Conservation (phyloP, 371 early-diverging fungal species). For the Synchytrium microbalum region DNA sequence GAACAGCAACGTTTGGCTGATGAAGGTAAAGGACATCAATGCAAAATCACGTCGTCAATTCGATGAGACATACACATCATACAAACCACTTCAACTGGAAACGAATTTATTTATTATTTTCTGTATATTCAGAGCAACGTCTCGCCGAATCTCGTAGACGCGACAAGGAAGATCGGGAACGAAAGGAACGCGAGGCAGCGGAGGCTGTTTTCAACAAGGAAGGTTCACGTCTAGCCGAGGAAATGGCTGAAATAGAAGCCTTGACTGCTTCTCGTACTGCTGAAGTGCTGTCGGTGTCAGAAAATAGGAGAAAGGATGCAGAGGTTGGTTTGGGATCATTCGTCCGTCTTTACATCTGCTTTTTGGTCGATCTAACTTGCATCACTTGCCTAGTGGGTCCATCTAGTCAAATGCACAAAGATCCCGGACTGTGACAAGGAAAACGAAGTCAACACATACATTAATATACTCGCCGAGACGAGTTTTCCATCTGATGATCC, state of each 20-base stretch:
- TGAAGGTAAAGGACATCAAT: slow-evolving; percentile 15
- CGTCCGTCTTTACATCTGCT: not conserved
- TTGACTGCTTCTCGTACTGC: slow-evolving; percentile 2
- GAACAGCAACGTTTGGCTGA: slow-evolving; percentile 25
- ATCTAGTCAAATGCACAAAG: slow-evolving; percentile 29
- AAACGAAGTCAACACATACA: slow-evolving; percentile 37
- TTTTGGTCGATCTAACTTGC: not conserved
- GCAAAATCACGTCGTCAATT: slow-evolving; percentile 6
- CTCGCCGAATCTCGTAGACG: slow-evolving; percentile 23
- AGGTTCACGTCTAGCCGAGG: slow-evolving; percentile 24
- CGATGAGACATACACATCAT: slow-evolving; percentile 15
- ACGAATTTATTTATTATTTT: not conserved
- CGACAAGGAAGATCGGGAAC: slow-evolving; percentile 30
- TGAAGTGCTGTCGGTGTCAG: not conserved
- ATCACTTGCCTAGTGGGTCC: slow-evolving; percentile 28
- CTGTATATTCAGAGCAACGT: slow-evolving; percentile 21
- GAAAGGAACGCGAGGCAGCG: slow-evolving; percentile 27
- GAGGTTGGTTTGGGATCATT: slow-evolving; percentile 4
- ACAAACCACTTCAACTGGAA: slow-evolving; percentile 7
- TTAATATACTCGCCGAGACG: slow-evolving; percentile 29
- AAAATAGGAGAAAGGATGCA: not conserved
- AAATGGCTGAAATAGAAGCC: slow-evolving; percentile 13
- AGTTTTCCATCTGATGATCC: slow-evolving; percentile 24
- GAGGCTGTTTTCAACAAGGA: slow-evolving; percentile 26
- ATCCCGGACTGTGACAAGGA: slow-evolving; percentile 37